phyloP scores from a whole-genome alignment of 441 rosid species.

The Corymbia calophylla region DNA sequence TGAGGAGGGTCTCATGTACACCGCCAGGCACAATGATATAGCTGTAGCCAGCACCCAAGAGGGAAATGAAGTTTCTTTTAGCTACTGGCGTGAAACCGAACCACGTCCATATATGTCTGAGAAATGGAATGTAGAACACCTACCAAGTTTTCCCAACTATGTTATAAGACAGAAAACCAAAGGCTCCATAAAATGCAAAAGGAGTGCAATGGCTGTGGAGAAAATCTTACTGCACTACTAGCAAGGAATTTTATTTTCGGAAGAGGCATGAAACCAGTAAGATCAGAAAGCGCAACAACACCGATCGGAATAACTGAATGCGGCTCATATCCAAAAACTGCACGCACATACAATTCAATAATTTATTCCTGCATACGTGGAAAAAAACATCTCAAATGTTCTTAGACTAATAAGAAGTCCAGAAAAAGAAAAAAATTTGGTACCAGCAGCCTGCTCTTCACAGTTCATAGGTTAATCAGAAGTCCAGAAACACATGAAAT shows the following conservation, averaged over 20 bases:
- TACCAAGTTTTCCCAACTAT: not conserved
- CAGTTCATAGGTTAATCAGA: not conserved
- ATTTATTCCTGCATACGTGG: not conserved
- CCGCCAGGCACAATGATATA: conserved; percentile 12
- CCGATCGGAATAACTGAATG: not conserved
- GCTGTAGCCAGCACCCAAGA: conserved; percentile 3
- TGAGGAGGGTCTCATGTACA: not conserved
- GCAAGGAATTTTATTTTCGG: not conserved
- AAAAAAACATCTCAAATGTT: not conserved
- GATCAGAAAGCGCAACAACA: not conserved
- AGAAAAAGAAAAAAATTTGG: not conserved
- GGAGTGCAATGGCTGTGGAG: not conserved
- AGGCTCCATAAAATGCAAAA: not conserved
- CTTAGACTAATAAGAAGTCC: not conserved
- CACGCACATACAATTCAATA: not conserved
- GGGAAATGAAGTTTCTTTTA: not conserved
- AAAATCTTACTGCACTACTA: not conserved
- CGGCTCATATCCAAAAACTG: not conserved
- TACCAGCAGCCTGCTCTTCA: not conserved
- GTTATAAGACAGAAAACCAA: not conserved
- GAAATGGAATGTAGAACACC: conserved; percentile 3
- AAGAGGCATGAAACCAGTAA: not conserved
- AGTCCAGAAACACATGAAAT: not conserved
- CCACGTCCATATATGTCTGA: conserved; percentile 14
- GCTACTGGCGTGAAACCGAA: not conserved